Evolutionary conservation across 2,329 filamentous ascomycete species (phyloP), one percentile per base, ranked within the genome.

Genomic region (Xylariaceae sp.): DNA sequence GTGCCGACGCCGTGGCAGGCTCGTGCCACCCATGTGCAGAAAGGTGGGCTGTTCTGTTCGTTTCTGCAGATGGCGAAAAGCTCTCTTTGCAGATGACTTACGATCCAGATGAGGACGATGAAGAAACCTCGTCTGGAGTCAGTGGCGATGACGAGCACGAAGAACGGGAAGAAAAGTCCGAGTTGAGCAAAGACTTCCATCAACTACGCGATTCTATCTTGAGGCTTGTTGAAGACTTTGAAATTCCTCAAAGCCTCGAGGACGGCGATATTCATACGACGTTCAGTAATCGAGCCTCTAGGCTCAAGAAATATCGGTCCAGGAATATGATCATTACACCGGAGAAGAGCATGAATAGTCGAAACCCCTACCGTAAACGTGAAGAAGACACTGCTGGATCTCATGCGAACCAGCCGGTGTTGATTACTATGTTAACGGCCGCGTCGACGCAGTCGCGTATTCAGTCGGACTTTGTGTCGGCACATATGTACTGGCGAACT

Each of bases 401-500:
- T 23, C 9, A 80, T 60, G 77, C 82, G 68, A 61, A 67, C 9
- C 65, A 75, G 30, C 71, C 82, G 0, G 81, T 88, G 4, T 75
- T 91, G 9, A 80, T 90, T 47, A 81, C 83, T 1, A 92, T 92
- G 87, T 81, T 92, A 34, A 86, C 88, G 64, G 87, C 88, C 15
- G 90, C 90, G 13, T 89, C 88, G 65, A 81, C 86, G 0, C 88
- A 90, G 71, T 92, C 89, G 57, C 86, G 89, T 66, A 85, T 88
- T 23, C 85, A 89, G 61, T 89, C 88, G 0, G 90, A 96, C 71
- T 96, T 92, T 68, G 85, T 94, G 53, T 88, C 88, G 35, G 88
- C 90, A 1, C 90, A 95, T 66, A 81, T 90, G 55, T 96, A 93
- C 77, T 93, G 89, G 86, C 89, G 88, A 70, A 92, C 90, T 0